A percentile compares a stretch with the other conserved stretches of the same genome.
phyloP scores from a whole-genome alignment of 2,329 filamentous ascomycete species.

The Alternaria viburni region DNA sequence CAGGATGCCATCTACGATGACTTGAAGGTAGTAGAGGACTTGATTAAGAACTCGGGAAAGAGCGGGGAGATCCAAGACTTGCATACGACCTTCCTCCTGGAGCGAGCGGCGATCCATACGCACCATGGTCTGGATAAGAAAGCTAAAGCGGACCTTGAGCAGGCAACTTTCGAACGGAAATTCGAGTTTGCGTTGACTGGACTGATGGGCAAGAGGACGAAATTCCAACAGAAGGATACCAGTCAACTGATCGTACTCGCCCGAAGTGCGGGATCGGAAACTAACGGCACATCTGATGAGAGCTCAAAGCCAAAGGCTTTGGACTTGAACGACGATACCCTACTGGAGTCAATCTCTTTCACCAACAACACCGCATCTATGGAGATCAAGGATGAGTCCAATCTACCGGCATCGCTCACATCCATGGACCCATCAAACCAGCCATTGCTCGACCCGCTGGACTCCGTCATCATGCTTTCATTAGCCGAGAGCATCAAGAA shows the following conservation, averaged over 20 bases:
- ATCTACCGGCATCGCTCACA: constrained; percentile 67
- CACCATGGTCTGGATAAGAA: constrained; percentile 81
- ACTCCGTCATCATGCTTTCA: constrained; percentile 84
- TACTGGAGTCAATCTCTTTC: constrained; percentile 87
- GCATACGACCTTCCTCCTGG: constrained; percentile 73
- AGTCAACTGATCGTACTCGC: constrained; percentile 93
- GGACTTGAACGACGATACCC: constrained; percentile 87
- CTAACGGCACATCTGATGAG: constrained; percentile 19
- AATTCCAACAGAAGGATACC: constrained; percentile 77
- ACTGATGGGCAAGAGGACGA: constrained; percentile 82
- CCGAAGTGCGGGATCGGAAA: constrained; percentile 63
- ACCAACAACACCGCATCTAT: constrained; percentile 59
- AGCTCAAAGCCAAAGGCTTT: constrained; percentile 68
- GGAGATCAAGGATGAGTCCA: constrained; percentile 53
- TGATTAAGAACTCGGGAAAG: constrained; percentile 33
- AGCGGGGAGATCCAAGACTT: constrained; percentile 32
- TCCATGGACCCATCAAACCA: constrained; percentile 78
- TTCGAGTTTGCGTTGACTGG: constrained; percentile 87
- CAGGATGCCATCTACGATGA: constrained; percentile 67
- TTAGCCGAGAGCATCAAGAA: constrained; percentile 88
- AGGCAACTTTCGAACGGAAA: constrained; percentile 69
- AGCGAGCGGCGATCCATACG: constrained; percentile 82
- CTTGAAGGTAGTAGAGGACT: constrained; percentile 61
- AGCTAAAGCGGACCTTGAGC: constrained; percentile 72
- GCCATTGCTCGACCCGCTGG: constrained; percentile 79